Conservation (phyloP, 371 early-diverging fungal genomes). For the Lichtheimia ornata region DNA sequence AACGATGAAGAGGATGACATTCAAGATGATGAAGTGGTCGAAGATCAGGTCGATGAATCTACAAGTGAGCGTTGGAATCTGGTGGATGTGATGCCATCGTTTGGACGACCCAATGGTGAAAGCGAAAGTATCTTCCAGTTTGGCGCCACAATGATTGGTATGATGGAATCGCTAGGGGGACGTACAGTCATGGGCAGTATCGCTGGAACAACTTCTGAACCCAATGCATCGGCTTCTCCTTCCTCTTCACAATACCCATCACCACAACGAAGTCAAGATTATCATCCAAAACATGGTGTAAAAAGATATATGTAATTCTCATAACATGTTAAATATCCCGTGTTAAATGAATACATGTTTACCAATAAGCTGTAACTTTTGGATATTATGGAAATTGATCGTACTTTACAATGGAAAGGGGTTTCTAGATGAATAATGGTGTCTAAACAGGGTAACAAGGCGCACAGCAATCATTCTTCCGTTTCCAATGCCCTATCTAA, state of each 20-base stretch:
- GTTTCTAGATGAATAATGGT: too few relatives aligned
- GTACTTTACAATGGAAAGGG: too few relatives aligned
- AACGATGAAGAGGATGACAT: conserved; percentile 26
- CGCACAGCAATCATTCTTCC: conserved; percentile 14
- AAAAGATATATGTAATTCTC: too few relatives aligned
- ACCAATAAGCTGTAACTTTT: too few relatives aligned
- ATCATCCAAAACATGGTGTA: too few relatives aligned
- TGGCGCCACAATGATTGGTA: conserved; percentile 31
- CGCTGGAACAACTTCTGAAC: not conserved
- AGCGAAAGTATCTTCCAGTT: conserved; percentile 37
- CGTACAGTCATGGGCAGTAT: conserved; percentile 23
- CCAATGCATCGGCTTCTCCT: not conserved
- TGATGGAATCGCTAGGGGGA: conserved; percentile 36
- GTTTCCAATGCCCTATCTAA: conserved; percentile 19
- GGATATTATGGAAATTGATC: too few relatives aligned
- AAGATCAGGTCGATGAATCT: conserved; percentile 16
- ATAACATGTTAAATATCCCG: too few relatives aligned
- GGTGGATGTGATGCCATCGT: conserved; percentile 50
- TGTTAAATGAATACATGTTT: too few relatives aligned
- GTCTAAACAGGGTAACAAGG: not conserved
- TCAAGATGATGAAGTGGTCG: conserved; percentile 15
- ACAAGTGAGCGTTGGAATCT: conserved; percentile 41
- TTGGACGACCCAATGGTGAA: conserved; percentile 25
- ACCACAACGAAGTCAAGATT: too few relatives aligned
- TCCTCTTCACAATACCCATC: too few relatives aligned